Base-by-base conservation (phyloP, 306 rosid genomes). In the Rosa rugosa region DNA sequence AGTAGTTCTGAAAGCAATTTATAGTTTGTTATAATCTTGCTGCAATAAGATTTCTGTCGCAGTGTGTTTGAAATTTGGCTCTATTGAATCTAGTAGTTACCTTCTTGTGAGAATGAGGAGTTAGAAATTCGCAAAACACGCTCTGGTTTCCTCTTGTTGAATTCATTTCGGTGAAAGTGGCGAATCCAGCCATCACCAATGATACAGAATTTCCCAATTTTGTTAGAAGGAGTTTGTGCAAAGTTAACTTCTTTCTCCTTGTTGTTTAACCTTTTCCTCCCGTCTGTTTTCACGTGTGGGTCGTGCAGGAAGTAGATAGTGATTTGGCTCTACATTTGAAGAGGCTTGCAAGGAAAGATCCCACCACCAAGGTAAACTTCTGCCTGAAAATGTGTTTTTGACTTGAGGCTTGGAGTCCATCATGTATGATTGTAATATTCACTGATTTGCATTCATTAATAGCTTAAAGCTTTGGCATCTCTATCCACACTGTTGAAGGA, bases 311-410 rank as follows among this genome's bases (percentile, higher is more conserved):
- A 69, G 80, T 91, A 66, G 99, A 94, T 83, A 77, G 97, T 75
- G 99, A 94, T 85, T 75, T 92, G 79, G 92, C 90, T 7, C 89
- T 90, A 78, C 97, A 94, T 80, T 87, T 94, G 85, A 94, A 94
- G 91, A 92, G 99, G 85, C 90, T 94, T 80, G 90, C 92, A 11
- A 86, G 99, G 88, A 94, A 94, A 88, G 99, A 94, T 80, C 91
- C 97, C 41, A 89, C 84, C 44, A 92, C 99, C 69, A 94, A 92
- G 97, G 99, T 94, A 82, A 75, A 47, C 82, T 84, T 46, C 25
- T 72, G 44, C 50, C 13, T 40, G 1, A 31, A 20, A 11, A 3
- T 56, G 5, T 44, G 31, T 60, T 80, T 27, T 36, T 25, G 18
- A 1, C 47, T n/a, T 50, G 9, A 72, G 41, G 47, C 22, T 66